Evolutionary conservation across 2,329 filamentous ascomycete species (phyloP), one percentile per base, ranked within the genome.

Genomic region (Penicillium hordei): DNA sequence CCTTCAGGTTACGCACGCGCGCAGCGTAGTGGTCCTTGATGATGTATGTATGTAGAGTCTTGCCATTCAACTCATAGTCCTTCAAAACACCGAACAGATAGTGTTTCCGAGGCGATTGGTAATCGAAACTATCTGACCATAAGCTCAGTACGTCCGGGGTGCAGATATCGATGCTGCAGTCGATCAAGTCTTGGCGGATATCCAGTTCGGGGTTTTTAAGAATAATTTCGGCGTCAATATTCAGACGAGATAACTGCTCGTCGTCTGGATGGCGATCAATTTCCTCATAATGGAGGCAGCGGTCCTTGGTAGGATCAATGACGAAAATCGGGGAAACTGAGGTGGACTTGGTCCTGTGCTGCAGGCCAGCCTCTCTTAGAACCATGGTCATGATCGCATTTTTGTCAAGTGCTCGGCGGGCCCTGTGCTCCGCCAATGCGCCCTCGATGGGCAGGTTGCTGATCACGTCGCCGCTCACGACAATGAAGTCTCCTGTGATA

Each of bases 321-420:
- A 96, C 87, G 69, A 97, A 99, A 4, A 94, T 83, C 0, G 93
- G 91, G 5, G 87, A 89, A 62, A 90, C 84, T 29, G 86, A 87
- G 57, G 89, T 86, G 1, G 86, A 82, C 74, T 93, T 93, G 29
- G 91, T 92, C 53, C 90, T 82, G 76, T 96, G 91, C 48, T 81
- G 81, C 7, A 83, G 78, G 45, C 90, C 91, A 9, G 88, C 90
- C 72, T 93, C 89, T 45, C 91, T 85, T 58, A 97, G 78, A 13
- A 99, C 85, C 83, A 97, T 89, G 3, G 94, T 99, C 94, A 99
- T 97, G 76, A 97, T 96, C 38, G 93, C 92, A 72, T 96, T 93
- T 69, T 94, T 93, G 78, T 95, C 91, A 53, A 87, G 86, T 70
- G 88, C 85, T 59, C 92, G 86, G 58, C 94, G 88, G 55, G 88